Conservation (phyloP, 2,329 filamentous ascomycete species). For the Cercospora nicotianae region DNA sequence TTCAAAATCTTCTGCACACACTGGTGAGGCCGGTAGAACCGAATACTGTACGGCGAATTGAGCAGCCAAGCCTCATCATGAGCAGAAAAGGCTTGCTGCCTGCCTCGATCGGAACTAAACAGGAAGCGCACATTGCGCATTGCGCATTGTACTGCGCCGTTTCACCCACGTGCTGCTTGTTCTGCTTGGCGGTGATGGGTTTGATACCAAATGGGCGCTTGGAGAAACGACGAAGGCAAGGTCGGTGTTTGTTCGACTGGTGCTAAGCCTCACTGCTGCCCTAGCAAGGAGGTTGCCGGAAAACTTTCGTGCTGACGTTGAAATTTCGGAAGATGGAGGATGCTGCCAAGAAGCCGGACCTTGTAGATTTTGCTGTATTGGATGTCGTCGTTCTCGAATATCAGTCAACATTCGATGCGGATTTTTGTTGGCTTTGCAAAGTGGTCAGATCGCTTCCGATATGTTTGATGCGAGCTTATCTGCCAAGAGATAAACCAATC, state of each 20-base stretch:
- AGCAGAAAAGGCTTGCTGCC: not conserved
- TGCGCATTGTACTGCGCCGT: not conserved
- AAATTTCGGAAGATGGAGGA: not conserved
- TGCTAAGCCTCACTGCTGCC: not conserved
- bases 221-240: not conserved
- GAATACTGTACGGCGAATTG: not conserved
- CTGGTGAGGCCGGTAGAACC: not conserved
- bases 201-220: not conserved
- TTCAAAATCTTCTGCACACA: not conserved
- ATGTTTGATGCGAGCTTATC: not conserved
- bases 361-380: not conserved
- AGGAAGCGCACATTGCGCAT: not conserved
- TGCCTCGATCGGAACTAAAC: not conserved
- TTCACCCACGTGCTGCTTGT: not conserved
- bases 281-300: not conserved
- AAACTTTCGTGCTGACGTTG: not conserved
- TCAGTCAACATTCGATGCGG: not conserved
- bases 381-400: not conserved
- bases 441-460: not conserved
- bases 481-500: not conserved
- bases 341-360: not conserved
- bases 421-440: not conserved
- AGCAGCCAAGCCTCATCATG: not conserved
- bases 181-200: not conserved
- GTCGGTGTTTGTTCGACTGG: not conserved